Evolutionary conservation across 345 rosid genomes (phyloP).

Genomic region (Eucalyptus victrix): DNA sequence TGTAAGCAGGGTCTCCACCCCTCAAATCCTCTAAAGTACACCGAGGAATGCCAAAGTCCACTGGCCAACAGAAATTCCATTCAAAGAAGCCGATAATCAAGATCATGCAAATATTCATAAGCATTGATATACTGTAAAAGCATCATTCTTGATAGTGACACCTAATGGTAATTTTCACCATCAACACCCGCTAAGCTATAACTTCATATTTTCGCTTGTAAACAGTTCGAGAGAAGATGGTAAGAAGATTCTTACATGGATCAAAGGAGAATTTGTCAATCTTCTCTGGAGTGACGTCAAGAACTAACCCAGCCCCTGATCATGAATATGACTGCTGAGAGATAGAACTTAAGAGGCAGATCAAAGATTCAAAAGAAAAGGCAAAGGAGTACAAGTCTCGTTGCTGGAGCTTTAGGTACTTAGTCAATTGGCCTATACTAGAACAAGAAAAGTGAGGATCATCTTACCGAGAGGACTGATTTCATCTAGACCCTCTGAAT

Average conservation of each 20-base stretch:
- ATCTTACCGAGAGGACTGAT: slow-evolving; percentile 85
- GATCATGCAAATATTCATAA: not conserved
- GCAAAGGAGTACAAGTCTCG: not conserved
- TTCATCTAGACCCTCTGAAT: slow-evolving; percentile 93
- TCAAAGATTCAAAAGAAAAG: not conserved
- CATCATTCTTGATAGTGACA: not conserved
- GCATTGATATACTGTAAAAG: not conserved
- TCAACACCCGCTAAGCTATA: not conserved
- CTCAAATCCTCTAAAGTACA: slow-evolving; percentile 64
- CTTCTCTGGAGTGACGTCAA: slow-evolving; percentile 57
- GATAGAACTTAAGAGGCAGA: not conserved
- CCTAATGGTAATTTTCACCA: not conserved
- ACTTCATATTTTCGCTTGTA: not conserved
- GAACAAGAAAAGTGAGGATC: not conserved
- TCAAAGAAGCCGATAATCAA: not conserved
- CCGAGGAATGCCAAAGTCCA: slow-evolving; percentile 89
- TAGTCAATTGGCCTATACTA: not conserved
- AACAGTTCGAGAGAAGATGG: not conserved
- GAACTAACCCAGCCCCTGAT: slow-evolving; percentile 64
- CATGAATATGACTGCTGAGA: not conserved
- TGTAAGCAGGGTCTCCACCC: slow-evolving; percentile 76
- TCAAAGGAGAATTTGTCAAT: slow-evolving; percentile 73
- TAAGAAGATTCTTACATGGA: slow-evolving; percentile 42
- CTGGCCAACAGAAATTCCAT: slow-evolving; percentile 17
- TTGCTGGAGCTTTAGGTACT: not conserved